A percentile compares a stretch with the other conserved stretches of the same genome.
Evolutionary conservation across 305 asterid genomes (phyloP).

Genomic region (Solanum chacoense): DNA sequence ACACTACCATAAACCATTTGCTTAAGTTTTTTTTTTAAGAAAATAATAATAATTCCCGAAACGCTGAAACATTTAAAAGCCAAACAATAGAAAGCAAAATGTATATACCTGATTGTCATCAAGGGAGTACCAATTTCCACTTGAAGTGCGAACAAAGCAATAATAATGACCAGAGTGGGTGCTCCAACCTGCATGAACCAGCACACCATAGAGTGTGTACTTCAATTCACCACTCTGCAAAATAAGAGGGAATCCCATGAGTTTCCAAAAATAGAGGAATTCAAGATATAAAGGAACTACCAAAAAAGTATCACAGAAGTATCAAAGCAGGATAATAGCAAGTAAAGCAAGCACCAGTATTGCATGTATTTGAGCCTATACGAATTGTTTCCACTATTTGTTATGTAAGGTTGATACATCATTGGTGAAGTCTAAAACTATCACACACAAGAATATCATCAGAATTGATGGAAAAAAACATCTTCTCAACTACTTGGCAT

Average conservation of each 20-base stretch:
- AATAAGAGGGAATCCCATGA: conserved; percentile 5
- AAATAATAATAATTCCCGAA: background rate
- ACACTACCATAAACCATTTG: background rate
- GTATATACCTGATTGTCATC: conserved; percentile 84
- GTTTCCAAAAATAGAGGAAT: background rate
- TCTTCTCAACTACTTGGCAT: background rate
- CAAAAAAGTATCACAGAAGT: background rate
- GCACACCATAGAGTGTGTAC: conserved; percentile 92
- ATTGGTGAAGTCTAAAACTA: background rate
- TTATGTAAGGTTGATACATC: background rate
- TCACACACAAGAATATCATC: background rate
- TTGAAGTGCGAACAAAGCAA: conserved; percentile 97
- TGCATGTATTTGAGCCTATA: background rate
- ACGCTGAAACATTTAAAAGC: background rate
- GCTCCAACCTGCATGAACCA: conserved; percentile 96
- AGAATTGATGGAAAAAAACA: background rate
- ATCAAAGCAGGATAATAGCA: background rate
- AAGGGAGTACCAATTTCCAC: conserved; percentile 94
- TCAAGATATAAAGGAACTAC: background rate
- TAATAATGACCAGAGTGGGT: conserved; percentile 97
- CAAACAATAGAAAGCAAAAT: background rate
- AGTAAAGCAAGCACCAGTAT: background rate
- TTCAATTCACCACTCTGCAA: conserved; percentile 78
- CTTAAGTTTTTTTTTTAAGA: background rate
- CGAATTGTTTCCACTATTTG: background rate